Evolutionary conservation across 345 rosid species (phyloP), one percentile per base, ranked within the genome.

Genomic region (Acer yangbiense): DNA sequence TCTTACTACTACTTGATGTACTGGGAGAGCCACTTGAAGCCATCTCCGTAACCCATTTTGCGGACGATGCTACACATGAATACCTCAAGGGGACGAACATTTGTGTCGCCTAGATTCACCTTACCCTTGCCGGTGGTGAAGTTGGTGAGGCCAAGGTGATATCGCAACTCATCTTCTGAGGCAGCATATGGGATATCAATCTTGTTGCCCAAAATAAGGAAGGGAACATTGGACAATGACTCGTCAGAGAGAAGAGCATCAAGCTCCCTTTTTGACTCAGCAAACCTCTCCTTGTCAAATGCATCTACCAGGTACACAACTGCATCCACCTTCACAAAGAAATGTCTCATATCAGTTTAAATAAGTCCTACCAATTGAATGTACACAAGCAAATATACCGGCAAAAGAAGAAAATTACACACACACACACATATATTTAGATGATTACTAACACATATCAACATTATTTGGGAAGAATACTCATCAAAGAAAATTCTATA

Each of bases 51-150:
- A 14, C 94, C 94, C 94, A 91, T 89, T 80, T 91, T 91, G 41
- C 91, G 90, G 74, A 89, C 94, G 65, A 90, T 87, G 85, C 94
- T 90, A 54, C 94, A 90, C 94, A 89, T 89, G 84, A 88, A 91
- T 9, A 91, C 91, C 83, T 91, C 93, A 7, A 90, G 88, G 7
- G 94, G 91, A 0, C 91, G 94, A 65, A 89, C 87, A 29, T 78
- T 83, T 25, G 91, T 80, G 73, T 86, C 90, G 20, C 70, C 89
- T 35, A 88, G 80, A 17, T 82, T 82, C 7, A 89, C 90, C 79
- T 85, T 89, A 0, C 94, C 93, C 79, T 91, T 90, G 69, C 94
- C 94, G 9, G 94, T 89, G 72, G 94, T 90, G 86, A 89, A 90
- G 81, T 85, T 87, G 69, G 91, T 83, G 69, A 90, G 88, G 62